Base-by-base conservation (phyloP, 2,329 filamentous ascomycete genomes). In the Trichothecium roseum region DNA sequence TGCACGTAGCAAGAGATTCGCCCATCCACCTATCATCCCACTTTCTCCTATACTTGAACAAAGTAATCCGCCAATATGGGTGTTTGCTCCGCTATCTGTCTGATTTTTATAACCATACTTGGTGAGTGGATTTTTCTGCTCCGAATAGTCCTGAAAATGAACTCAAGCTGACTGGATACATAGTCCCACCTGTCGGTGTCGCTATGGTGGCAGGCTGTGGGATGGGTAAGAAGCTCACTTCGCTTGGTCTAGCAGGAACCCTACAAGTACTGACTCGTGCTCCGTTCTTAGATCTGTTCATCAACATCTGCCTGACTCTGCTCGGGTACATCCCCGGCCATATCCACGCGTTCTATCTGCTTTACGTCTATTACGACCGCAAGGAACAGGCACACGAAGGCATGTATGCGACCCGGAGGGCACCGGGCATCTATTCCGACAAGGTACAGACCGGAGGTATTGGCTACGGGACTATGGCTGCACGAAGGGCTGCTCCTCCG, bases 341-440 rank as follows among this genome's bases (percentile, higher is more conserved):
- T 45, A 72, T 89, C 29, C 79, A 87, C 53, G 83, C 83, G 30
- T 87, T 88, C 56, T 91, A 88, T 54, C 46, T 86, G 41, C 77
- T 87, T 58, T 93, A 87, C 54, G 67, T 93, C 42, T 94, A 88
- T 63, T 89, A 81, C 56, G 74, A 84, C 49, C 80, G 81, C 28
- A 71, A 69, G 36, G 78, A 84, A 46, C 72, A 78, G 52, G 68
- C 69, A 3, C 60, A 66, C 31, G 62, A 71, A 24, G 81, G 81
- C 5, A 63, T 66, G 9, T 66, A 68, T 40, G 61, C 68, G 15
- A 61, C 65, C 4, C 50, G 59, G 8, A 68, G 66, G 3, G 81
- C 81, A 2, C 76, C 82, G 0, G 81, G 81, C 18, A 72, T 88
- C 14, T 88, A 81, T 54, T 83, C 76, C 47, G 70, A 82, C 26